Evolutionary conservation across 164 flowering plant genomes (phyloP).

Genomic region (Piper longum): DNA sequence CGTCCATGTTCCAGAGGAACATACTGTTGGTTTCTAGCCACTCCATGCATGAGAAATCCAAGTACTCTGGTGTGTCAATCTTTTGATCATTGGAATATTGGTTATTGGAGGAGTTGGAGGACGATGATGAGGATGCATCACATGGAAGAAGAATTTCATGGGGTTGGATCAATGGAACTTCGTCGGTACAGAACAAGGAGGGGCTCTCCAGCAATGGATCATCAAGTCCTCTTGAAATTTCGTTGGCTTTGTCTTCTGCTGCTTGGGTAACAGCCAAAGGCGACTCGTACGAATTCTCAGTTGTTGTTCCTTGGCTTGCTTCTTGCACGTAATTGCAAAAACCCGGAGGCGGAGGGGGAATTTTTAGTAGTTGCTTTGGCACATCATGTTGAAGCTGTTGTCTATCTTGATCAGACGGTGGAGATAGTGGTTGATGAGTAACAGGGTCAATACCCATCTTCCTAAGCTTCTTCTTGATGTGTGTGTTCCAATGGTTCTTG

Average conservation of each 20-base stretch:
- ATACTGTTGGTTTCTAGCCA: constrained; percentile 24
- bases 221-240: constrained; percentile 4
- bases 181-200: constrained; percentile 44
- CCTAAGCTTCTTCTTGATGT: constrained; percentile 58
- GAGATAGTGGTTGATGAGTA: constrained; percentile 39
- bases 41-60: constrained; percentile 25
- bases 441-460: constrained; percentile 72
- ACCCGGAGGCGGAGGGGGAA: background rate
- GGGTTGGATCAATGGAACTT: constrained; percentile 50
- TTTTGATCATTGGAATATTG: background rate
- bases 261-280: background rate
- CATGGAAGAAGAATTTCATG: constrained; percentile 38
- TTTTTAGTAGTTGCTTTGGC: background rate
- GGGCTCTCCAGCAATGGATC: constrained; percentile 6
- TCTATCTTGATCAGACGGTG: constrained; percentile 11
- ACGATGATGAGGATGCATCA: constrained; percentile 18
- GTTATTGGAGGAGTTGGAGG: constrained; percentile 14
- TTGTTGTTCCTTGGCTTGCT: constrained; percentile 7
- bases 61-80: constrained; percentile 10
- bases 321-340: constrained; percentile 4
- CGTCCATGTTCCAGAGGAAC: constrained; percentile 27
- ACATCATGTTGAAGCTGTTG: constrained; percentile 7
- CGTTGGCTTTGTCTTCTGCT: background rate
- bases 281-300: constrained; percentile 12
- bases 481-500: constrained; percentile 72